Evolutionary conservation across 371 early-diverging fungal species (phyloP).

Genomic region (Lichtheimia ornata): DNA sequence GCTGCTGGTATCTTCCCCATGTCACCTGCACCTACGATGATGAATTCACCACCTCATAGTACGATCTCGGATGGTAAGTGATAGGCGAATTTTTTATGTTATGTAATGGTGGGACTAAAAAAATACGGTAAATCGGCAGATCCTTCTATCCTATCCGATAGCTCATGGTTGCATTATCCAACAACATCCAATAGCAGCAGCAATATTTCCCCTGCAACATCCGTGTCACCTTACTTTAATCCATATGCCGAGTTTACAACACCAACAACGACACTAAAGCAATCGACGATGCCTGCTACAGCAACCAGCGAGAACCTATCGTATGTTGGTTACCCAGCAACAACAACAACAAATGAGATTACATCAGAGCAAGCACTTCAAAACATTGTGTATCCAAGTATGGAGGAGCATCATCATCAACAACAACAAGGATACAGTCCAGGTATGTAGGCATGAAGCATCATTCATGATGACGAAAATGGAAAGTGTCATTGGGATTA

Average conservation of each 20-base stretch:
- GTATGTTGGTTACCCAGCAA: too few relatives aligned
- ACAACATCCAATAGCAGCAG: not conserved
- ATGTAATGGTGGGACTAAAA: too few relatives aligned
- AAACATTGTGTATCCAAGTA: too few relatives aligned
- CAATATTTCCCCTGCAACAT: not conserved
- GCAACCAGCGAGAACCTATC: too few relatives aligned
- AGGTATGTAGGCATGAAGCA: too few relatives aligned
- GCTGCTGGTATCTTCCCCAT: slow-evolving; percentile 6
- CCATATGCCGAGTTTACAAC: not conserved
- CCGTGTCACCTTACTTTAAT: slow-evolving; percentile 1
- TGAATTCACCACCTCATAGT: not conserved
- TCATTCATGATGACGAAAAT: not conserved
- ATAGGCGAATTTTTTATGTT: not conserved
- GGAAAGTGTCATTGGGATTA: slow-evolving; percentile 24
- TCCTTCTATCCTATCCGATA: not conserved
- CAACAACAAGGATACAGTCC: too few relatives aligned
- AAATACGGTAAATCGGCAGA: not conserved
- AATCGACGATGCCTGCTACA: too few relatives aligned
- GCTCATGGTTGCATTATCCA: not conserved
- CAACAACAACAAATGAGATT: too few relatives aligned
- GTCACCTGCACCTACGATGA: not conserved
- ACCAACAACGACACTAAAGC: not conserved
- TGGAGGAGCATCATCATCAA: too few relatives aligned
- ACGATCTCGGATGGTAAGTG: not conserved
- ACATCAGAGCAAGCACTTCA: too few relatives aligned